These are phyloP conservation scores for Phytophthora citrophthora DNA, from an alignment of 352 stramenopile species.

Conservation along the genomic window DNA sequence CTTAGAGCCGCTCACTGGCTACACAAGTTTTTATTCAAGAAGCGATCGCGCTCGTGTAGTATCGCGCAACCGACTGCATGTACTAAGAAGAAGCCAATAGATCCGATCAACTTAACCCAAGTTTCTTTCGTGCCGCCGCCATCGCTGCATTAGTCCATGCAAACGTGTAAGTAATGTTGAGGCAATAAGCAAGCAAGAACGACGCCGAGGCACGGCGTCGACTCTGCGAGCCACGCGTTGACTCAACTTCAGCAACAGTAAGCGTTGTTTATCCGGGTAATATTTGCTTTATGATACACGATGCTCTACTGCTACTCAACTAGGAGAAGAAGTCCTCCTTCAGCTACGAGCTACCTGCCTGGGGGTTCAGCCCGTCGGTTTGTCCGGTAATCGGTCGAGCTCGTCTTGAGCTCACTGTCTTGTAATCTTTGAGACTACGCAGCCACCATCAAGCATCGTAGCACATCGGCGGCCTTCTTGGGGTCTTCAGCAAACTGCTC, in stretches of 20 bases:
- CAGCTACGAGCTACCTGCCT: conserved; percentile 38
- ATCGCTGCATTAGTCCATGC: conserved; percentile 6
- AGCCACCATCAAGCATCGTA: conserved; percentile 51
- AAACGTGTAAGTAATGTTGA: conserved; percentile 36
- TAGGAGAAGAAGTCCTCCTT: conserved; percentile 33
- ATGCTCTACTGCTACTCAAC: conserved; percentile 51
- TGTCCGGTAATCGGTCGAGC: conserved; percentile 36
- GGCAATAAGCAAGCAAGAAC: conserved; percentile 37
- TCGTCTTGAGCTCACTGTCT: conserved; percentile 23
- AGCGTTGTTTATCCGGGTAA: conserved; percentile 31
- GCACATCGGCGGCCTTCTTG: conserved; percentile 58
- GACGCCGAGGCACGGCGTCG: conserved; percentile 6
- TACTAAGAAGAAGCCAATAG: conserved; percentile 42
- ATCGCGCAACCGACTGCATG: conserved; percentile 16
- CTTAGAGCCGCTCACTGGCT: conserved; percentile 23
- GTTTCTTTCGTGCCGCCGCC: conserved; percentile 31
- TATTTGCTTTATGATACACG: conserved; percentile 50
- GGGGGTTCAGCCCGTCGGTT: conserved; percentile 25
- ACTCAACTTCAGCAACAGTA: not conserved
- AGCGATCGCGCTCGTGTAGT: conserved; percentile 1
- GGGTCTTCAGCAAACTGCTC: conserved; percentile 61
- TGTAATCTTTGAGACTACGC: conserved; percentile 25
- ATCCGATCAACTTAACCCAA: conserved; percentile 22
- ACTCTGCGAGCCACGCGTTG: conserved; percentile 2
- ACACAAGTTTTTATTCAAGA: conserved; percentile 43